Conservation (phyloP, 225 moss, liverwort and hornwort genomes). For the Sphagnum contortum region DNA sequence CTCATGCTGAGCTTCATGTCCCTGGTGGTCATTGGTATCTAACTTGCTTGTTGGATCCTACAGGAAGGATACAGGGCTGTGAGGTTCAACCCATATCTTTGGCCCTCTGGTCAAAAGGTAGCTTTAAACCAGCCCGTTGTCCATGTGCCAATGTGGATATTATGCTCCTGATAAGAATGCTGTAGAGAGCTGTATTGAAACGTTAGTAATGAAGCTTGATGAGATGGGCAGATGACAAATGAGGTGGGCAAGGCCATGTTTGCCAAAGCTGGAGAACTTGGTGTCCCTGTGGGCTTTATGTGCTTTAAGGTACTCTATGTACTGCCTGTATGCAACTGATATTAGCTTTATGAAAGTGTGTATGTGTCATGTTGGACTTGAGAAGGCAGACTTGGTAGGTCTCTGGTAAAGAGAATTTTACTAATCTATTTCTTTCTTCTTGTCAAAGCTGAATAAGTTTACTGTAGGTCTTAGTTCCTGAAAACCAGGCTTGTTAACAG, state of each 20-base stretch:
- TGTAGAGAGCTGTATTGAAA: too few species aligned
- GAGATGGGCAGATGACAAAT: slow-evolving; percentile 49
- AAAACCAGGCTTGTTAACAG: slow-evolving; percentile 9
- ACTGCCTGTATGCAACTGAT: too few species aligned
- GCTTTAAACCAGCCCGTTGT: neutral
- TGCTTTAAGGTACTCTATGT: slow-evolving; percentile 54
- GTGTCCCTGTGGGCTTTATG: slow-evolving; percentile 71
- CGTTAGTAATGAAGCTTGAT: too few species aligned
- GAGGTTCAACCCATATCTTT: slow-evolving; percentile 66
- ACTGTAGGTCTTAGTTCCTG: too few species aligned
- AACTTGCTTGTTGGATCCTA: slow-evolving; percentile 7
- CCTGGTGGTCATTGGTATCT: too few species aligned
- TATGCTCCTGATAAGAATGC: too few species aligned
- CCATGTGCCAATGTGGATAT: too few species aligned
- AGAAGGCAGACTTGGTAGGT: too few species aligned
- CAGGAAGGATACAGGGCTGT: slow-evolving; percentile 61
- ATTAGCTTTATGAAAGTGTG: too few species aligned
- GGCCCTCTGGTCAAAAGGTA: slow-evolving; percentile 56
- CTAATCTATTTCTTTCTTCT: neutral
- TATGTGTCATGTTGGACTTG: too few species aligned
- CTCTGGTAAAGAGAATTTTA: neutral
- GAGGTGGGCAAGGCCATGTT: slow-evolving; percentile 66
- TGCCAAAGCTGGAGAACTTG: slow-evolving; percentile 58
- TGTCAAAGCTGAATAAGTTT: too few species aligned
- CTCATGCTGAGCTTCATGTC: too few species aligned